These are phyloP conservation scores for Annulohypoxylon stygium DNA, from an alignment of 495 filamentous ascomycete species.

Conservation along the genomic window DNA sequence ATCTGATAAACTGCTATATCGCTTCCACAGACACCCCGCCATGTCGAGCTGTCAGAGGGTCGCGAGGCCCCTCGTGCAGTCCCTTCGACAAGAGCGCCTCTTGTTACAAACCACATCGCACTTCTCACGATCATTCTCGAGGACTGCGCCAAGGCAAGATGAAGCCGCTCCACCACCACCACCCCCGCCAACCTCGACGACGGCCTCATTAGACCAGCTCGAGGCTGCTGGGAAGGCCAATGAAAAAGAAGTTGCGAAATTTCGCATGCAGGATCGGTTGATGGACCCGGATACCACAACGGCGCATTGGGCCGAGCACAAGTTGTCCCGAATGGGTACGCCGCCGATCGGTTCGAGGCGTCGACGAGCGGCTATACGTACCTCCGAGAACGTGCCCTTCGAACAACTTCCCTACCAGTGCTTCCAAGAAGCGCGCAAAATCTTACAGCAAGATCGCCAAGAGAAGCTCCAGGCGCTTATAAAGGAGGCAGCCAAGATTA, in stretches of 20 bases:
- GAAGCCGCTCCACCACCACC: constrained; percentile 53
- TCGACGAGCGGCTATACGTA: constrained; percentile 80
- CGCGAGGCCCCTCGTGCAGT: constrained; percentile 74
- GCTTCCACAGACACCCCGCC: constrained; percentile 43
- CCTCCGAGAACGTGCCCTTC: constrained; percentile 82
- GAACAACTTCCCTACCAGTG: constrained; percentile 94
- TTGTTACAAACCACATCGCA: constrained; percentile 50
- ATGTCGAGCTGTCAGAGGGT: constrained; percentile 80
- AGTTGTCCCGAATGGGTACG: constrained; percentile 68
- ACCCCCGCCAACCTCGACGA: constrained; percentile 36
- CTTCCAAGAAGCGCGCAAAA: constrained; percentile 93
- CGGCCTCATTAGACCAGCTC: constrained; percentile 14
- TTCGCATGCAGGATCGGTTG: constrained; percentile 44
- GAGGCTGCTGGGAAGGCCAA: constrained; percentile 17
- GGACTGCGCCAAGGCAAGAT: constrained; percentile 55
- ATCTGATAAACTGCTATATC: neutral
- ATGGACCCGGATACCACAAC: constrained; percentile 55
- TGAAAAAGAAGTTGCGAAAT: constrained; percentile 6
- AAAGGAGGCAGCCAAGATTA: constrained; percentile 69
- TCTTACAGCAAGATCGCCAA: constrained; percentile 82
- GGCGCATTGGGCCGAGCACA: constrained; percentile 67
- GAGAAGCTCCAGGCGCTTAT: constrained; percentile 80
- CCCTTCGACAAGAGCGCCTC: constrained; percentile 64
- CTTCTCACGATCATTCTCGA: constrained; percentile 63
- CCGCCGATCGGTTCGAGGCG: constrained; percentile 82